Evolutionary conservation across 495 filamentous ascomycete genomes (phyloP).

Genomic region (Aspergillus sclerotioniger): DNA sequence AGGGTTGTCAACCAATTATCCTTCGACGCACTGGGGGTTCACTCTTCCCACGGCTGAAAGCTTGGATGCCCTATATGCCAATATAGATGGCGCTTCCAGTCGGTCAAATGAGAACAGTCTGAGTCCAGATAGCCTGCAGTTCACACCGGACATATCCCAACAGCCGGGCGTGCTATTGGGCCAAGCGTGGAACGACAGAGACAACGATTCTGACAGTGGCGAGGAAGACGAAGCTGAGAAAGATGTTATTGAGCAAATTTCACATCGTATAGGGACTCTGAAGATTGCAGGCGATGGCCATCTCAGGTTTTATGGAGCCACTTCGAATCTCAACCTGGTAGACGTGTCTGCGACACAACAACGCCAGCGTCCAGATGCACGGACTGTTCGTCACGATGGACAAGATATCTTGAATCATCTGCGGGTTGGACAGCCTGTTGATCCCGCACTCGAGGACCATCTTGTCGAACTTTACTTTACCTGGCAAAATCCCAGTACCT

Average conservation of each 20-base stretch:
- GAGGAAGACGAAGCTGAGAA: conserved; percentile 47
- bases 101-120: conserved; percentile 25
- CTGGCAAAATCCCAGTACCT: conserved; percentile 51
- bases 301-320: conserved; percentile 48
- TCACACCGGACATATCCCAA: conserved; percentile 36
- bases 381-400: conserved; percentile 46
- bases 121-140: conserved; percentile 32
- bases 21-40: conserved; percentile 38
- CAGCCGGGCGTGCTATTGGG: conserved; percentile 29
- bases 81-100: conserved; percentile 27
- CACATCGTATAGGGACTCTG: conserved; percentile 46
- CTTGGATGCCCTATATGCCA: conserved; percentile 39
- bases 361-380: conserved; percentile 51
- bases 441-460: conserved; percentile 44
- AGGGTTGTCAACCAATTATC: conserved; percentile 24
- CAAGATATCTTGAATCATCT: conserved; percentile 45
- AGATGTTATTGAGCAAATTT: conserved; percentile 46
- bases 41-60: conserved; percentile 45
- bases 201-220: conserved; percentile 40
- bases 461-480: conserved; percentile 50
- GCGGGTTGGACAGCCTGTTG: conserved; percentile 42
- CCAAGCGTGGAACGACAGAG: conserved; percentile 22
- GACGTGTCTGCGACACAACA: conserved; percentile 46
- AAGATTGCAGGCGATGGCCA: conserved; percentile 51
- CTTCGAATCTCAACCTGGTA: conserved; percentile 48